Evolutionary conservation across 2,329 filamentous ascomycete species (phyloP).

Genomic region (Colletotrichum godetiae): DNA sequence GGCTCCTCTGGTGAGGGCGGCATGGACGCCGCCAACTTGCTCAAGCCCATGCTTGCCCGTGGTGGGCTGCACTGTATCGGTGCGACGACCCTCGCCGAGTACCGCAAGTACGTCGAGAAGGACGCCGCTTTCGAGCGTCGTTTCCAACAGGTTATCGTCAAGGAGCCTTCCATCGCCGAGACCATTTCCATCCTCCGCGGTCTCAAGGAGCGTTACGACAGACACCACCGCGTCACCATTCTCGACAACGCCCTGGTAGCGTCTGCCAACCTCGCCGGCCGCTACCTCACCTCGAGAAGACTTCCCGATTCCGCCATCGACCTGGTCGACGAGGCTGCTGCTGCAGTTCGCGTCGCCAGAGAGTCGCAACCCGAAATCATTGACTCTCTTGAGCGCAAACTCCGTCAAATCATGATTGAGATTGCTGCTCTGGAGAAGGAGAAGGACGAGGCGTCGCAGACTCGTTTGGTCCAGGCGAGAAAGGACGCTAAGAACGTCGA

Average conservation of each 20-base stretch:
- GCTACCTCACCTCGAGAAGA: constrained; percentile 90
- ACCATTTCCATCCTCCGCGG: constrained; percentile 98
- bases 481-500: constrained; percentile 94
- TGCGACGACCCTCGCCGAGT: constrained; percentile 93
- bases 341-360: constrained; percentile 93
- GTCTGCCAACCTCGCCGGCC: constrained; percentile 89
- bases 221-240: constrained; percentile 97
- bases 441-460: constrained; percentile 91
- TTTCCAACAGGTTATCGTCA: constrained; percentile 98
- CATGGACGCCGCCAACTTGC: constrained; percentile 97
- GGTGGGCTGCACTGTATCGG: constrained; percentile 98
- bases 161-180: constrained; percentile 89
- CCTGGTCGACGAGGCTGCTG: constrained; percentile 94
- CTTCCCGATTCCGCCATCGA: constrained; percentile 98
- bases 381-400: constrained; percentile 90
- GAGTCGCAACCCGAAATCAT: constrained; percentile 97
- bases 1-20: constrained; percentile 94
- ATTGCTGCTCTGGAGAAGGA: constrained; percentile 95
- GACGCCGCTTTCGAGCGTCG: constrained; percentile 97
- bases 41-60: constrained; percentile 98
- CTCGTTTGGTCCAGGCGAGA: constrained; percentile 83
- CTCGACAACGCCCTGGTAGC: constrained; percentile 93
- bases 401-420: constrained; percentile 94
- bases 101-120: constrained; percentile 99
- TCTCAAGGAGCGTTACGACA: constrained; percentile 97